Base-by-base conservation (phyloP, 2,329 filamentous ascomycete species). In the Penicillium sp. region DNA sequence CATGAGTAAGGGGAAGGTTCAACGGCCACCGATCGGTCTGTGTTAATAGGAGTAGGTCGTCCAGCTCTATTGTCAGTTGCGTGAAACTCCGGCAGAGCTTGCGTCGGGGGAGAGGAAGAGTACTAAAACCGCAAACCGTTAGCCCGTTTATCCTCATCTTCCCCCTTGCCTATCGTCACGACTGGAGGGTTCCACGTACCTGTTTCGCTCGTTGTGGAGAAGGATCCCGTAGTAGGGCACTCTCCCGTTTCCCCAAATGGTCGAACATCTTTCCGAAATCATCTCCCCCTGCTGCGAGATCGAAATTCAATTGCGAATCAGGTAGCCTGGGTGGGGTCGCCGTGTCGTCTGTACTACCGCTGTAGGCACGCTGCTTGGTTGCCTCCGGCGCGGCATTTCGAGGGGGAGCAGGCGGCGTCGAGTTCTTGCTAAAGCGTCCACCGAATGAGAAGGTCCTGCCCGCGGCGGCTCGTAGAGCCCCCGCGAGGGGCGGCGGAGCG, bases 391-490 rank as follows among this genome's bases (percentile, higher is more conserved):
- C 70, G 19, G 66, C 62, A 40, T 67, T 65, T 38, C 69, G 65
- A 35, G 68, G 65, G 45, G 68, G 61, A 19, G 63, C 61, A 8
- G 63, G 58, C 4, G 71, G 61, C 26, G 70, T 61, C 35, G 71
- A 69, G 14, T 71, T 64, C 61, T 73, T 77, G 43, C 72, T 72
- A 59, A 77, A 72, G 55, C 75, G 79, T 54, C 75, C 78, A 65
- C 82, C 83, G 64, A 85, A 85, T 0, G 83, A 85, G 65, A 85
- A 82, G 1, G 83, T 83, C 60, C 83, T 76, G 35, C 80, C 80
- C 33, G 81, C 82, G 52, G 81, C 79, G 54, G 81, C 79, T 48
- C 77, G 75, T 38, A 82, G 62, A 19, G 79, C 79, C 57, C 76
- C 75, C 1, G 77, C 71, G 16, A 79, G 69, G 11, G 62, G 67